Percentiles rank a stretch among this genome's conserved stretches.
phyloP scores from a whole-genome alignment of 2,329 filamentous ascomycete species.

The Monilinia fructigena region DNA sequence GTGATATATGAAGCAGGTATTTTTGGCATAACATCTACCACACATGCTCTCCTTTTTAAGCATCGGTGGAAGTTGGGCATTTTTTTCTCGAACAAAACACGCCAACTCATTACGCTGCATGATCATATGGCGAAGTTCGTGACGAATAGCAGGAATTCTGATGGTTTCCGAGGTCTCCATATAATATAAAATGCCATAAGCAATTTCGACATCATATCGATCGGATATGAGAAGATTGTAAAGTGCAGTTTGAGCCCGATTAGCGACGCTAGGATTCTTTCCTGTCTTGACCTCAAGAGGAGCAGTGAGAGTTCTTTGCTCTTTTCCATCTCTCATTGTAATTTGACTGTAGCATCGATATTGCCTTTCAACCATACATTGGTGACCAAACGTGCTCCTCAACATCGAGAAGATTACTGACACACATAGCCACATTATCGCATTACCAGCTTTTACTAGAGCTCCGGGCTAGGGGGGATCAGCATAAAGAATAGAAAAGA shows the following conservation, averaged over 20 bases:
- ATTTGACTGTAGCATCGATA: slow-evolving; percentile 96
- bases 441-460: slow-evolving; percentile 74
- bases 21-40: slow-evolving; percentile 84
- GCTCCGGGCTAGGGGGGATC: slow-evolving; percentile 57
- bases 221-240: slow-evolving; percentile 93
- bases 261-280: slow-evolving; percentile 74
- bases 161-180: slow-evolving; percentile 86
- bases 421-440: slow-evolving; percentile 73
- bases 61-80: slow-evolving; percentile 79
- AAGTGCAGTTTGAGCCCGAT: slow-evolving; percentile 89
- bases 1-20: slow-evolving; percentile 89
- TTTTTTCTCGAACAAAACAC: slow-evolving; percentile 77
- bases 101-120: slow-evolving; percentile 91
- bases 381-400: slow-evolving; percentile 99
- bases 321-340: slow-evolving; percentile 69
- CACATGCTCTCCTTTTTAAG: slow-evolving; percentile 79
- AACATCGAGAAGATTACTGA: slow-evolving; percentile 92
- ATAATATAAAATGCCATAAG: slow-evolving; percentile 91
- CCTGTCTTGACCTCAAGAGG: slow-evolving; percentile 97
- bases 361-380: slow-evolving; percentile 97
- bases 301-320: slow-evolving; percentile 70
- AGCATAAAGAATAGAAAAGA: background rate
- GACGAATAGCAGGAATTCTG: slow-evolving; percentile 78
- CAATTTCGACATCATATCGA: slow-evolving; percentile 88
- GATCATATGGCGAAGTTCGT: slow-evolving; percentile 93